Evolutionary conservation across 1,284 basidiomycete genomes (phyloP), one percentile per base, ranked within the genome.

Genomic region (Pseudozyma hubeiensis): DNA sequence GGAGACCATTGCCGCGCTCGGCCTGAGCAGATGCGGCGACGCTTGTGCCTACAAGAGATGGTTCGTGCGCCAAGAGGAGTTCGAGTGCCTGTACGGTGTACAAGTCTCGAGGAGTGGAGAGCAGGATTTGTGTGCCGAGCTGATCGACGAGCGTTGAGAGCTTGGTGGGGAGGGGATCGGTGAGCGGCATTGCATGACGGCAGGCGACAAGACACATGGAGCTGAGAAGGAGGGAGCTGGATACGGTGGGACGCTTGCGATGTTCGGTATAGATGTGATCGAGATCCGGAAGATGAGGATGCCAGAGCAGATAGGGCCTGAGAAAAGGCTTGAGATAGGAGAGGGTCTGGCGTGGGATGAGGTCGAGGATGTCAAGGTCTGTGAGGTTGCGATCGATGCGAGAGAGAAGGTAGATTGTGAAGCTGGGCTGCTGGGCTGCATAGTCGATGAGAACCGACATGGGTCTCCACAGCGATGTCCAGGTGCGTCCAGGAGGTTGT

Each of bases 361-460:
- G 66, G 24, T 69, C 59, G n/a, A 58, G 55, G 14, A 70, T 60
- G 60, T 70, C 63, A 43, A 75, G 59, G 29, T 56, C 46, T 10
- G 47, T 46, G 33, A 63, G 49, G 24, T 17, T 45, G 43, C 47
- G 59, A 40, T 65, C 63, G 63, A 69, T 65, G 53, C 66, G 62
- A 50, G 33, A 41, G 45, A 70, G 49, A 5, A 75, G 63, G n/a
- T 75, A 70, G 37, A 47, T 56, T 41, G 55, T 66, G 46, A 75
- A 75, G 56, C 61, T 63, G 31, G 66, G 63, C 34, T 75, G 72
- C 39, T 66, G 66, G 0, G 72, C 66, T 33, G 72, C 72, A 41
- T 75, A 75, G 60, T 66, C 72, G 55, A 75, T 66, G 40, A 75
- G 57, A n/a, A 75, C 66, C 5, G 72, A 70, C 16, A 75, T 40